These are phyloP conservation scores for Fusarium domesticum DNA, from an alignment of 2,329 filamentous ascomycete species.

Conservation along the genomic window DNA sequence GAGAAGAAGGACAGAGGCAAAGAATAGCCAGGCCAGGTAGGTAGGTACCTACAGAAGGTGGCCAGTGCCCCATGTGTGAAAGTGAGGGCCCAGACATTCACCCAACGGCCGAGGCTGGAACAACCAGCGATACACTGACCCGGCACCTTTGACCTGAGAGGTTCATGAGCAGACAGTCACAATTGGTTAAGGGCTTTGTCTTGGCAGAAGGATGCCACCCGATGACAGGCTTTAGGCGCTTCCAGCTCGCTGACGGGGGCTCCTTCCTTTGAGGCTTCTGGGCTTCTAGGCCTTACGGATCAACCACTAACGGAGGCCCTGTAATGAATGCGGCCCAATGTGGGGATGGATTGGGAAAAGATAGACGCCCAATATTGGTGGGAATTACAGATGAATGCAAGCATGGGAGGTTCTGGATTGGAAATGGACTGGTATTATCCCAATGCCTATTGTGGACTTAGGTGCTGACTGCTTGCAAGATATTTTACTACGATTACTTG, in stretches of 20 bases:
- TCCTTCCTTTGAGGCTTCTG: background rate
- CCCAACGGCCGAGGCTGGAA: background rate
- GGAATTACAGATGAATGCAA: conserved; percentile 3
- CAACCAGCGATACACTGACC: background rate
- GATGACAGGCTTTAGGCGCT: conserved; percentile 2
- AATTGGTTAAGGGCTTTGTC: background rate
- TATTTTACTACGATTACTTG: no score
- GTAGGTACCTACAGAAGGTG: background rate
- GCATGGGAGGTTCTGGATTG: no score
- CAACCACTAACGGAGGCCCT: background rate
- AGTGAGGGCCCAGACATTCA: background rate
- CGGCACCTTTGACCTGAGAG: background rate
- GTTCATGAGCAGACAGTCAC: background rate
- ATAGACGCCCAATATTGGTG: conserved; percentile 6
- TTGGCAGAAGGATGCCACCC: conserved; percentile 1
- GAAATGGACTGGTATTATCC: no score
- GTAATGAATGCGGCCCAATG: conserved; percentile 22
- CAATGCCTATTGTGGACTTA: no score
- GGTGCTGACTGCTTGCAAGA: no score
- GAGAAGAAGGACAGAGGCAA: conserved; percentile 18
- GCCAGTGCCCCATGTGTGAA: background rate
- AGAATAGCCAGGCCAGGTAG: conserved; percentile 6
- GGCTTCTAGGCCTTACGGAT: conserved; percentile 1
- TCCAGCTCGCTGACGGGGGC: conserved; percentile 1
- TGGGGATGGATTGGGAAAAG: conserved; percentile 22